Evolutionary conservation across 495 filamentous ascomycete genomes (phyloP), one percentile per base, ranked within the genome.

Genomic region (Lichina pygmaea): DNA sequence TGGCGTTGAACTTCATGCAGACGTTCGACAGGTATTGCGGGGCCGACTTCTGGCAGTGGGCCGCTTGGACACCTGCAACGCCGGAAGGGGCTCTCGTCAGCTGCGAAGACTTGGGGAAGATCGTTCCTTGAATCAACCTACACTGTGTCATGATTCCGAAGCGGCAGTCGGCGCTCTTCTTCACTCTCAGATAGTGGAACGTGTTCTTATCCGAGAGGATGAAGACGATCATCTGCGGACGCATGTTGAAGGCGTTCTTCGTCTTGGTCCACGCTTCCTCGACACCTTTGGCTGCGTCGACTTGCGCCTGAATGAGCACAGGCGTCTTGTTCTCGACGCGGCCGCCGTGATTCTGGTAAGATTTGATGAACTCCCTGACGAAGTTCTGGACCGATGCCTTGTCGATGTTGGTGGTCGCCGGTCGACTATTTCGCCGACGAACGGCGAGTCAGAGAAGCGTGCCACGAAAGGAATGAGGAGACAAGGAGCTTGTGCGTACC

Each of bases 1-100:
- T 97, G 12, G 81, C 77, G 53, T 95, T 94, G 46, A 97, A 68
- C 59, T 97, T 97, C 80, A 94, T 84, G 43, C 70, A 63, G 30
- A 93, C 78, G 53, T 94, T 94, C 2, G 79, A 86, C 48, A 73
- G 67, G 58, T 93, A 93, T 57, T 95, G 86, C 0, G 62, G 61
- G 12, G 73, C 62, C 17, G 60, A 62, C 50, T 72, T 76, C 6
- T 53, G 48, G 10, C 82, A 78, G 46, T 85, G 73, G 0, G 50
- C 52, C 10, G 61, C 57, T 51, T 78, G 75, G 7, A 93, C 47
- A 49, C 60, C 63, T 59, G 44, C 12, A 32, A 44, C 10, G 42
- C 42, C 11, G 13, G 2, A 6, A 24, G 24, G 24, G 24, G 24
- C 24, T 24, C 24, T 24, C 24, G 24, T 24, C 24, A 24, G 24